A percentile compares a stretch with the other conserved stretches of the same genome.
These are phyloP conservation scores for Eremochloa ophiuroides DNA, from an alignment of 176 grass and related monocot genomes.

Conservation along the genomic window DNA sequence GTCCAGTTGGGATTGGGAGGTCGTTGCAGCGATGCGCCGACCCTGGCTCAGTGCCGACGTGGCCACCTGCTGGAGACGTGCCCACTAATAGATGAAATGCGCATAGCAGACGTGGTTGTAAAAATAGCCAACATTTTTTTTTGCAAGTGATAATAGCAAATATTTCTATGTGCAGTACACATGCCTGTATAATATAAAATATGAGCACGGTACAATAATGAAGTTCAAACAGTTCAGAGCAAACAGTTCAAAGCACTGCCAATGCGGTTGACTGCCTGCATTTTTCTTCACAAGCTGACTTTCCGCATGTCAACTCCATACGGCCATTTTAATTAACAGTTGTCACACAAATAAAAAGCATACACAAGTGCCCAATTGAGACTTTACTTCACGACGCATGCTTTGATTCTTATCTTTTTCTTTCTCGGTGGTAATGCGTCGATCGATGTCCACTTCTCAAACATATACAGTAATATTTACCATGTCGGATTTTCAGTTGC, in stretches of 20 bases:
- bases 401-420: not conserved
- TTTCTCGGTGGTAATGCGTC: not conserved
- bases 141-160: not conserved
- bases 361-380: not conserved
- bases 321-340: not conserved
- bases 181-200: not conserved
- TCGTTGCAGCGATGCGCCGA: not conserved
- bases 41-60: not conserved
- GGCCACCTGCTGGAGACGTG: not conserved
- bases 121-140: not conserved
- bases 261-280: not conserved
- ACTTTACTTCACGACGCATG: not conserved
- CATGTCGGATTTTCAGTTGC: not conserved
- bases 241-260: not conserved
- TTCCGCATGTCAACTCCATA: constrained; percentile 15
- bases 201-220: not conserved
- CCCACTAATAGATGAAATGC: not conserved
- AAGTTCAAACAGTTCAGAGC: not conserved
- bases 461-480: too few species aligned
- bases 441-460: not conserved
- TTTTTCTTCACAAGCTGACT: constrained; percentile 13
- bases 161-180: not conserved
- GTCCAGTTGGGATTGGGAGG: not conserved
- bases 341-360: not conserved
- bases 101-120: not conserved